phyloP scores from a whole-genome alignment of 2,329 filamentous ascomycete genomes.

The Chaetothyriales sp. region DNA sequence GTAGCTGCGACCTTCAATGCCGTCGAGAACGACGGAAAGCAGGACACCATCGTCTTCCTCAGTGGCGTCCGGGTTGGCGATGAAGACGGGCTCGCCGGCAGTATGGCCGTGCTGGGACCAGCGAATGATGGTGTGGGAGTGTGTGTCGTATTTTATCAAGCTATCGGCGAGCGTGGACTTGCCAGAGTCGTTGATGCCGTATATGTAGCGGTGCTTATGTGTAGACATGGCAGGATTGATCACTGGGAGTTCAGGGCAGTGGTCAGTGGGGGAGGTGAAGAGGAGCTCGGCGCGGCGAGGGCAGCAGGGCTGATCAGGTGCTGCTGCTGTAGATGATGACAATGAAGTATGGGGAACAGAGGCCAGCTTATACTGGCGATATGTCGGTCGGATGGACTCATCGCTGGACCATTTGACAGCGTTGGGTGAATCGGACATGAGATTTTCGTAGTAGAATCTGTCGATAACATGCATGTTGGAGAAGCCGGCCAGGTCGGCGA shows the following conservation, averaged over 20 bases:
- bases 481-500: conserved; percentile 52
- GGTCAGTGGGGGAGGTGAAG: conserved; percentile 16
- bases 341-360: conserved; percentile 17
- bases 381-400: conserved; percentile 10
- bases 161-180: conserved; percentile 37
- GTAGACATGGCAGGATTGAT: conserved; percentile 34
- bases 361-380: conserved; percentile 27
- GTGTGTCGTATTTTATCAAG: conserved; percentile 37
- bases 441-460: conserved; percentile 53
- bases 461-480: conserved; percentile 50
- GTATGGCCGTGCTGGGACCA: conserved; percentile 37
- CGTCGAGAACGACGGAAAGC: conserved; percentile 39
- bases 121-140: conserved; percentile 24
- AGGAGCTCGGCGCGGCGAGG: conserved; percentile 6
- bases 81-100: conserved; percentile 40
- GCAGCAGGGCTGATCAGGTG: not conserved
- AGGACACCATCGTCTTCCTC: conserved; percentile 40
- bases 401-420: conserved; percentile 31
- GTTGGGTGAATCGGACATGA: conserved; percentile 41
- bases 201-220: conserved; percentile 35
- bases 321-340: not conserved
- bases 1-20: conserved; percentile 35
- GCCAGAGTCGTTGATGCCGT: conserved; percentile 31
- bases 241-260: conserved; percentile 33
- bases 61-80: conserved; percentile 26